Base-by-base conservation (phyloP, 768 basidiomycete species). In the Lanmaoa rubissima region DNA sequence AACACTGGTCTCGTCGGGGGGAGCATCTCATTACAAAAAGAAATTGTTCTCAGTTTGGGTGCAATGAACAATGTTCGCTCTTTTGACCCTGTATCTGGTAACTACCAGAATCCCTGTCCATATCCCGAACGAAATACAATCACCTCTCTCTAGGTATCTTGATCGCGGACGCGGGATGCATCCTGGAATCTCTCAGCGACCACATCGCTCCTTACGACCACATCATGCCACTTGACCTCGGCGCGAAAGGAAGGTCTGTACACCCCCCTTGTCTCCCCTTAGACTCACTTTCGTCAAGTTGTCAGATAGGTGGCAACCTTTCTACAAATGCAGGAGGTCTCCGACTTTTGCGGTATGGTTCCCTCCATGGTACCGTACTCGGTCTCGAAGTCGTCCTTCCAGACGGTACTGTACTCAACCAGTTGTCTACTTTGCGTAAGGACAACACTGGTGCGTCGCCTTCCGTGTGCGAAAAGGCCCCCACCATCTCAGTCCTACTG, bases 1-100 rank as follows among this genome's bases (percentile, higher is more conserved):
- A 99, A 99, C 75, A 99, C 97, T 0, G 97, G 97, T 16, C 82
- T 99, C 13, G 97, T 99, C 38, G 97, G 95, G 54, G 97, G 97
- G 38, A 86, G 94, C 59, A 90, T 96, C 12, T 96, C 97, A 0
- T 69, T 94, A 39, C 77, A 84, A 62, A 88, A 95, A 69, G 97
- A 99, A 73, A 73, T 98, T 59, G 81, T 99, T 50, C 75, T 99
- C 50, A 94, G 83, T 58, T 79, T 96, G 40, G 77, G 85, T 21
- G 93, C 90, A 66, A 84, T 99, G 85, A 85, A 83, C 66, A 80
- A 82, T 58, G 82, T 94, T 49, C 86, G 92, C 62, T 85, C 85
- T 4, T 94, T 92, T 64, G 92, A 94, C 68, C 81, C 88, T 17
- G 82, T 91, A 19, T 92, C 92, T 61, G 91, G 90, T 90, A 66